Base-by-base conservation (phyloP, 768 basidiomycete genomes). In the Leccinum rimulosum region DNA sequence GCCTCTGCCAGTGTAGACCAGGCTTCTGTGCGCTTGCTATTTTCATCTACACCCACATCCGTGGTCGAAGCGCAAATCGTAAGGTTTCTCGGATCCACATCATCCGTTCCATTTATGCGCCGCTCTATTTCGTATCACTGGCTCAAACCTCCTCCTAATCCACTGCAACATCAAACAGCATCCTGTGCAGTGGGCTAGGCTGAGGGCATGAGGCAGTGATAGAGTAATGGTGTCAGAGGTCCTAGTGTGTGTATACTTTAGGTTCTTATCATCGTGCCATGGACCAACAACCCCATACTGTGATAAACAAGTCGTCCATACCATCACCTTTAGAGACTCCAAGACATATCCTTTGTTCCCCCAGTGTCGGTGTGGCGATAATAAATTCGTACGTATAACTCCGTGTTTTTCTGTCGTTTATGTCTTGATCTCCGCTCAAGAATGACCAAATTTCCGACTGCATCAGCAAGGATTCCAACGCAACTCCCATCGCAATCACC, bases 401-500 rank as follows among this genome's bases (percentile, higher is more conserved):
- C 2, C 56, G 68, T 67, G 10, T 33, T 54, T 12, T 38, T 17
- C 38, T 38, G 38, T 38, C 38, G 17, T 38, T 38, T 15, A 9
- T 38, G 38, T 38, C 6, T 17, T 38, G 6, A 17, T 17, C 6
- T 17, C 15, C 15, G 36, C 45, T 33, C 9, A 64, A 92, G 90
- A 92, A 95, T 95, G 93, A 95, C 90, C 91, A 94, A 88, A 87
- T 84, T 84, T 78, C 85, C 89, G 66, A 83, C 88, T 75, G 80
- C 84, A 75, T 79, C 88, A 75, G 79, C 78, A 78, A 88, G 87
- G 84, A 87, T 78, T 80, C 82, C 82, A 76, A 74, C 84, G 78
- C 84, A 80, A 83, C 85, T 88, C 79, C 78, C 88, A 74, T 74
- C 81, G 80, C 84, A 86, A 82, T 93, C 92, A 77, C 93, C 91